These are phyloP conservation scores for Fusarium papillatum DNA, from an alignment of 2,329 filamentous ascomycete species.

Conservation along the genomic window DNA sequence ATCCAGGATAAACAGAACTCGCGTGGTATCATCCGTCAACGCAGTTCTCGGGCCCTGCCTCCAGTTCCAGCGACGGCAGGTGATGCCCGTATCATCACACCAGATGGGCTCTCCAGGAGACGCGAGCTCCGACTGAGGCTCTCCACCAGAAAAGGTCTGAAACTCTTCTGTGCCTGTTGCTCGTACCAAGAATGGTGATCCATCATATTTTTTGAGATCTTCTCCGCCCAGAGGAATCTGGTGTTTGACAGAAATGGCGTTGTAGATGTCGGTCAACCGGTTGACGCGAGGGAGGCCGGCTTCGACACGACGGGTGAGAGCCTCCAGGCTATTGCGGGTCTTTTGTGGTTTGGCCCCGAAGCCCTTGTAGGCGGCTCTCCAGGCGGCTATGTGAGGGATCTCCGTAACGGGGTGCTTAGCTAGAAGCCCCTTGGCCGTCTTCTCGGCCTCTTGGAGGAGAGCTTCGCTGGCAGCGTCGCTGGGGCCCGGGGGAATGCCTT, in stretches of 20 bases:
- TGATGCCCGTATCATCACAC: conserved; percentile 34
- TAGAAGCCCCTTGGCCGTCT: conserved; percentile 4
- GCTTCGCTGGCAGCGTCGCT: conserved; percentile 31
- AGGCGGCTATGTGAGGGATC: conserved; percentile 30
- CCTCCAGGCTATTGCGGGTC: conserved; percentile 30
- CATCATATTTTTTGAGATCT: conserved; percentile 35
- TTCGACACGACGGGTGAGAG: conserved; percentile 29
- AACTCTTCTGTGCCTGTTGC: conserved; percentile 26
- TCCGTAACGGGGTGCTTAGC: conserved; percentile 20
- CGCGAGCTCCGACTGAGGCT: conserved; percentile 13
- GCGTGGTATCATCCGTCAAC: conserved; percentile 14
- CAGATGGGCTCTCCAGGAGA: conserved; percentile 30
- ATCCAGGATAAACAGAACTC: conserved; percentile 9
- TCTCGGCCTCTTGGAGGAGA: conserved; percentile 28
- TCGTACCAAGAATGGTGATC: conserved; percentile 21
- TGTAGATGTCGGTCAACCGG: conserved; percentile 37
- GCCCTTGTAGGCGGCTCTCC: conserved; percentile 31
- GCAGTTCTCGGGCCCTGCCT: conserved; percentile 31
- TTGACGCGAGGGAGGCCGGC: conserved; percentile 33
- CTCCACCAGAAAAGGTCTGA: conserved; percentile 5
- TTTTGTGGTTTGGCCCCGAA: conserved; percentile 33
- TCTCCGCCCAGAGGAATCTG: conserved; percentile 36
- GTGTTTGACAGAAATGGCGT: conserved; percentile 37
- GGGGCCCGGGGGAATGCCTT: conserved; percentile 26
- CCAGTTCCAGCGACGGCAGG: conserved; percentile 40